These are phyloP conservation scores for Diplosphaera chodatii DNA, from an alignment of 139 green algal species.

Conservation along the genomic window DNA sequence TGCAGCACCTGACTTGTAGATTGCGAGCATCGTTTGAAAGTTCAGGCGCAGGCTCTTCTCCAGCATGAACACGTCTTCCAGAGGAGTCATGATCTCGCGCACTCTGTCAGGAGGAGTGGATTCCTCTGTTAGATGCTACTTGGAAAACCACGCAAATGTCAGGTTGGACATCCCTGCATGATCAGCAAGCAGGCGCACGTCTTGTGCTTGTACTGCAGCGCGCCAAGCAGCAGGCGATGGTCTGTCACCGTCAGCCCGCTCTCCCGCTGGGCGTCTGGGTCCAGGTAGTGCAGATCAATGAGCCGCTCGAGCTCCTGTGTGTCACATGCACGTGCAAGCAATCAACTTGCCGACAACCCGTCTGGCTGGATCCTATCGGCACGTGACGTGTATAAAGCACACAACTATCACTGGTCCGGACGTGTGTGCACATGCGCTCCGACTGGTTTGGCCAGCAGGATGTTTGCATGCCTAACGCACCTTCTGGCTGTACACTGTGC, in stretches of 20 bases:
- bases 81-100: conserved; percentile 38
- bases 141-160: no score
- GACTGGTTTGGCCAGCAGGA: no score
- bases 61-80: conserved; percentile 53
- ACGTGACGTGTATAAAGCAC: no score
- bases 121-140: no score
- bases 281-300: conserved; percentile 21
- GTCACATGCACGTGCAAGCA: neutral
- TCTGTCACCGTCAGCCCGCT: conserved; percentile 41
- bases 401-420: no score
- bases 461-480: no score
- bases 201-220: conserved; percentile 50
- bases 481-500: conserved; percentile 29
- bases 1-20: conserved; percentile 45
- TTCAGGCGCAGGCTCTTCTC: conserved; percentile 29
- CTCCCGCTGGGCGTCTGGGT: conserved; percentile 35
- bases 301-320: conserved; percentile 44
- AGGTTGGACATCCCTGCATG: no score
- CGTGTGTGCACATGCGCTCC: no score
- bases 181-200: neutral
- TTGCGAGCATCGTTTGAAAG: conserved; percentile 48
- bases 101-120: no score
- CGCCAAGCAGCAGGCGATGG: conserved; percentile 37
- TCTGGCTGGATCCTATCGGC: no score
- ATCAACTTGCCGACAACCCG: no score